Conservation (phyloP, 805 yeast species). For the Komagataella populi region DNA sequence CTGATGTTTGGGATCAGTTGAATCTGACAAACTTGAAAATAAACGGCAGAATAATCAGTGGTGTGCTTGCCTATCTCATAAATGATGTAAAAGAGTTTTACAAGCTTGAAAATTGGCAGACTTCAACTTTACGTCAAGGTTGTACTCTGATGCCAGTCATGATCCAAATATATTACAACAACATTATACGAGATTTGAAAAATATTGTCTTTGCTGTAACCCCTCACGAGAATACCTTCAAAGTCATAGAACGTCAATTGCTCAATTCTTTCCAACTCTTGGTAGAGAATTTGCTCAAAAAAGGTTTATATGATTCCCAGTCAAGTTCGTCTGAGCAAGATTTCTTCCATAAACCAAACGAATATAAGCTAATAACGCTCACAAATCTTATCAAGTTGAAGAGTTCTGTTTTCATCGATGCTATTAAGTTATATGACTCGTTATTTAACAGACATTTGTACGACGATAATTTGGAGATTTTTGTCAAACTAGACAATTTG, state of each 20-base stretch:
- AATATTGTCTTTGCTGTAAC: constrained; percentile 6
- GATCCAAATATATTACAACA: constrained; percentile 22
- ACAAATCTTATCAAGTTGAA: constrained; percentile 39
- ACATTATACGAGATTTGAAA: constrained; percentile 19
- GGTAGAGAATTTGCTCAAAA: constrained; percentile 30
- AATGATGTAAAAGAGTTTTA: constrained; percentile 11
- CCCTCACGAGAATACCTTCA: constrained; percentile 10
- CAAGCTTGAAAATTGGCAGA: constrained; percentile 24
- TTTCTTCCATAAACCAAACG: constrained; percentile 20
- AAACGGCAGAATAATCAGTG: constrained; percentile 13
- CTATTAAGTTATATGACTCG: constrained; percentile 34
- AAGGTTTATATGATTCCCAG: constrained; percentile 22
- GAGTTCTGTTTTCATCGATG: constrained; percentile 29
- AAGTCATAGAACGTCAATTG: constrained; percentile 19
- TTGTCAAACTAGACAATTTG: constrained; percentile 28
- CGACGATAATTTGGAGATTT: constrained; percentile 28
- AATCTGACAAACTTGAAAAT: constrained; percentile 7
- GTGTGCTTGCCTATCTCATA: constrained; percentile 12
- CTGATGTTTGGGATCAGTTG: neutral
- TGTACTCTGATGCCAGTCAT: constrained; percentile 23
- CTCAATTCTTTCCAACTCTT: constrained; percentile 18
- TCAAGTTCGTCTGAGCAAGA: constrained; percentile 2
- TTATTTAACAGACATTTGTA: constrained; percentile 32
- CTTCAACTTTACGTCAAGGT: constrained; percentile 14
- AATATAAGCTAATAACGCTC: constrained; percentile 27